A percentile compares a stretch with the other conserved stretches of the same genome.
These are phyloP conservation scores for Zalerion maritima DNA, from an alignment of 495 filamentous ascomycete species.

Conservation along the genomic window DNA sequence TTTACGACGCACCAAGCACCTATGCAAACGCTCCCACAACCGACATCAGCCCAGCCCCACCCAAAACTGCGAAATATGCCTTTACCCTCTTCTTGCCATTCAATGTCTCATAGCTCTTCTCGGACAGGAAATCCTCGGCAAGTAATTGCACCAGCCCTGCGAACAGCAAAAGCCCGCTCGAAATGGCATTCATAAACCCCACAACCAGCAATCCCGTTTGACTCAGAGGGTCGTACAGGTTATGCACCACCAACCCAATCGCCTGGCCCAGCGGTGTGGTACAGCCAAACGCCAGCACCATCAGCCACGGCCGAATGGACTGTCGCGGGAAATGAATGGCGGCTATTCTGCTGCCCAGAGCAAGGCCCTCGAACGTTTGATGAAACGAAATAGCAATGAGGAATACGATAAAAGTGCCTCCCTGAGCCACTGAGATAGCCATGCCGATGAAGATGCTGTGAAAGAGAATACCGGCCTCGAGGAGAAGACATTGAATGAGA, in stretches of 20 bases:
- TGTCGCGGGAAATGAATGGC: slow-evolving; percentile 43
- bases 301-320: slow-evolving; percentile 66
- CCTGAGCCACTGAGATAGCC: slow-evolving; percentile 71
- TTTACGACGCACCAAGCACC: too few relatives aligned
- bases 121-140: slow-evolving; percentile 84
- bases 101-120: slow-evolving; percentile 66
- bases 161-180: slow-evolving; percentile 73
- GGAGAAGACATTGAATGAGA: slow-evolving; percentile 61
- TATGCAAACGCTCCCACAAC: slow-evolving; percentile 82
- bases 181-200: slow-evolving; percentile 85
- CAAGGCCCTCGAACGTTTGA: slow-evolving; percentile 61
- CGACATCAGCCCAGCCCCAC: slow-evolving; percentile 70
- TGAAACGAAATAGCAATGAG: slow-evolving; percentile 73
- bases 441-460: slow-evolving; percentile 85
- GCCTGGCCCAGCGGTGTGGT: slow-evolving; percentile 89
- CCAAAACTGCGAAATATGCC: slow-evolving; percentile 63
- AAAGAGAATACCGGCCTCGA: slow-evolving; percentile 77
- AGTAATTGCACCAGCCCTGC: slow-evolving; percentile 84
- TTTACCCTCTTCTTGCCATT: slow-evolving; percentile 55
- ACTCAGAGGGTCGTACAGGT: slow-evolving; percentile 69
- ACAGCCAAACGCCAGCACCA: slow-evolving; percentile 81
- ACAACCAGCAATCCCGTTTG: slow-evolving; percentile 78
- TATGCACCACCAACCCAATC: slow-evolving; percentile 68
- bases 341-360: slow-evolving; percentile 59
- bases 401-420: slow-evolving; percentile 63